Percentiles rank a stretch among this genome's conserved stretches.
Evolutionary conservation across 257 asterid species (phyloP).

Genomic region (Penstemon newberryi): DNA sequence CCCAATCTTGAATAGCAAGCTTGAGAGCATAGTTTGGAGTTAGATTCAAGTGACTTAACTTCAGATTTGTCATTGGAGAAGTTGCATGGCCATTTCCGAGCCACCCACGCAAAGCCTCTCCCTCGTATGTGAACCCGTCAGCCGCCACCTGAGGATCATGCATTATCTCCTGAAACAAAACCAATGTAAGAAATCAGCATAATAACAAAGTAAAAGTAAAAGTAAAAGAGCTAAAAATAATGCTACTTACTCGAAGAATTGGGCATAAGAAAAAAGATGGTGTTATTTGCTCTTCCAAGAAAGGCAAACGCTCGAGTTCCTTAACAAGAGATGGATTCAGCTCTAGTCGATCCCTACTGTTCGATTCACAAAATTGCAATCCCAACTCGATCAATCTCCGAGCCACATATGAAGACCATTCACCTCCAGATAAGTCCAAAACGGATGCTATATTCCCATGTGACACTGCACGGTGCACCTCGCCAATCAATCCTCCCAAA

Average conservation of each 20-base stretch:
- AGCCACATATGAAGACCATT: slow-evolving; percentile 66
- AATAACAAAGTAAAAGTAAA: too few relatives aligned
- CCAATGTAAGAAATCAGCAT: background rate
- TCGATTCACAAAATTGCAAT: slow-evolving; percentile 66
- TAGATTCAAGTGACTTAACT: slow-evolving; percentile 46
- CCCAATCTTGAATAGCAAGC: slow-evolving; percentile 75
- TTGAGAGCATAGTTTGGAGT: slow-evolving; percentile 71
- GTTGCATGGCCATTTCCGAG: slow-evolving; percentile 61
- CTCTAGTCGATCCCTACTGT: slow-evolving; percentile 65
- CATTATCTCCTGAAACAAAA: slow-evolving; percentile 76
- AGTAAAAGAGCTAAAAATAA: background rate
- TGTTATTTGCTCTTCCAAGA: slow-evolving; percentile 62
- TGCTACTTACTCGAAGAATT: slow-evolving; percentile 56
- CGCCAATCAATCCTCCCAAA: slow-evolving; percentile 44
- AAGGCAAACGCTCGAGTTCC: slow-evolving; percentile 62
- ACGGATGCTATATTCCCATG: slow-evolving; percentile 45
- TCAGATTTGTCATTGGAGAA: slow-evolving; percentile 90
- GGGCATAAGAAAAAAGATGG: slow-evolving; percentile 83
- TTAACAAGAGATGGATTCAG: slow-evolving; percentile 49
- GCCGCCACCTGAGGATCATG: slow-evolving; percentile 90
- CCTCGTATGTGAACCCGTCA: slow-evolving; percentile 90
- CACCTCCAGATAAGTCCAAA: slow-evolving; percentile 75
- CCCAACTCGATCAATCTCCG: slow-evolving; percentile 73
- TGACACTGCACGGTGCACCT: slow-evolving; percentile 49
- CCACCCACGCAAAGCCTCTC: slow-evolving; percentile 81